Evolutionary conservation across 176 grass and related monocot species (phyloP), one percentile per base, ranked within the genome.

Genomic region (Calamus simplicifolius): DNA sequence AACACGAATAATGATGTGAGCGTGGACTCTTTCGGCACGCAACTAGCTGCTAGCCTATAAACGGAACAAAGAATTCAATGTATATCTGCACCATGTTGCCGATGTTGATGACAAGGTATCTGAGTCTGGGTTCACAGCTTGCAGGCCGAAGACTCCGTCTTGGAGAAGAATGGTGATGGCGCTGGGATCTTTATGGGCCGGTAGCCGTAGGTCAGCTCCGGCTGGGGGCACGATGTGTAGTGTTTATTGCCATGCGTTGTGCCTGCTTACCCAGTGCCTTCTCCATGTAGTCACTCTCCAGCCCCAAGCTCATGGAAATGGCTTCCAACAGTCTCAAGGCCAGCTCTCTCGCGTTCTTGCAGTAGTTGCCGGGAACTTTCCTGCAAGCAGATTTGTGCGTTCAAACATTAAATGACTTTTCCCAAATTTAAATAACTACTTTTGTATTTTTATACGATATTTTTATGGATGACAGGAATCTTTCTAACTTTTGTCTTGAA

Each of bases 201-300:
- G n/a, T n/a, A n/a, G n/a, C n/a, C n/a, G n/a, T n/a, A n/a, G n/a
- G n/a, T n/a, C n/a, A n/a, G n/a, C n/a, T n/a, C n/a, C n/a, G 92
- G 92, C 70, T 87, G 83, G 58, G 83, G 92, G 71, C 92, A 96
- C 25, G 75, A 83, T 13, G 92, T 86, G 62, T 96, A 96, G 69
- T 87, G 57, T 96, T 96, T 29, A 96, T 73, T 4, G 86, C 92
- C 92, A 96, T 96, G 75, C 90, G 92, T 69, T 96, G 92, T 2
- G 84, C 92, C 0, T 96, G 92, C 60, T 75, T 65, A 16, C 87
- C 92, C 64, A 96, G 81, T 58, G 78, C 86, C n/a, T 57, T 54
- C 77, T 77, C 86, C 86, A 96, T 96, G 75, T 90, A 75, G 48
- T 75, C 72, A 54, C 72, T 78, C 25, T 85, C 80, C 29, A 88